Percentiles rank a stretch among this genome's conserved stretches.
These are phyloP conservation scores for Aspergillus puulaauensis DNA, from an alignment of 2,329 filamentous ascomycete genomes.

Conservation along the genomic window DNA sequence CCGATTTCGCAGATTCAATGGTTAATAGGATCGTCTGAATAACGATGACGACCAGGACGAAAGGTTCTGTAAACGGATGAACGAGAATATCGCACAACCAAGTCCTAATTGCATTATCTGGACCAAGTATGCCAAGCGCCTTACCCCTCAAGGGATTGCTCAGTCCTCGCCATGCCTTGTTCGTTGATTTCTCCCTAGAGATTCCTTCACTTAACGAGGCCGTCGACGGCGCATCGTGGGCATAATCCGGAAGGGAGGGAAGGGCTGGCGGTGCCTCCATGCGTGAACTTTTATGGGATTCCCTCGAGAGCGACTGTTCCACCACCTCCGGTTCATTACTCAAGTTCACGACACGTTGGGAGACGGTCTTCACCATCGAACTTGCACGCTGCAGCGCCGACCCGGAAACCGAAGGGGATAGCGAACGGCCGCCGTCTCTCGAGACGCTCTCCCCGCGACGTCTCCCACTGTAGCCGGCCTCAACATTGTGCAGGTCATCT, in stretches of 20 bases:
- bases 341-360: constrained; percentile 94
- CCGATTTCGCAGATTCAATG: constrained; percentile 73
- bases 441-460: constrained; percentile 56
- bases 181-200: constrained; percentile 31
- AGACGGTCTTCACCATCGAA: constrained; percentile 81
- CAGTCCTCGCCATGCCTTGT: constrained; percentile 45
- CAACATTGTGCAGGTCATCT: constrained; percentile 61
- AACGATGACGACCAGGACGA: constrained; percentile 83
- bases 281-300: constrained; percentile 51
- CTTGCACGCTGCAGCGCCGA: constrained; percentile 66
- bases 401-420: constrained; percentile 62
- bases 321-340: constrained; percentile 86
- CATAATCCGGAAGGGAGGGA: constrained; percentile 48
- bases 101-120: constrained; percentile 71
- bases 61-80: constrained; percentile 80
- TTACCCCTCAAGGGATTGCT: constrained; percentile 83
- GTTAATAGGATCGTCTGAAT: constrained; percentile 85
- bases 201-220: constrained; percentile 36
- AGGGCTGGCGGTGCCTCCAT: constrained; percentile 53
- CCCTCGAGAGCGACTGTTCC: constrained; percentile 66
- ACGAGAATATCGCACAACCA: constrained; percentile 80
- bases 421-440: constrained; percentile 49
- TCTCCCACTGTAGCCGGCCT: constrained; percentile 56
- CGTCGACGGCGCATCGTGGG: constrained; percentile 41
- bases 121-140: constrained; percentile 78